phyloP scores from a whole-genome alignment of 495 filamentous ascomycete genomes.

The Penicillium chermesinum region DNA sequence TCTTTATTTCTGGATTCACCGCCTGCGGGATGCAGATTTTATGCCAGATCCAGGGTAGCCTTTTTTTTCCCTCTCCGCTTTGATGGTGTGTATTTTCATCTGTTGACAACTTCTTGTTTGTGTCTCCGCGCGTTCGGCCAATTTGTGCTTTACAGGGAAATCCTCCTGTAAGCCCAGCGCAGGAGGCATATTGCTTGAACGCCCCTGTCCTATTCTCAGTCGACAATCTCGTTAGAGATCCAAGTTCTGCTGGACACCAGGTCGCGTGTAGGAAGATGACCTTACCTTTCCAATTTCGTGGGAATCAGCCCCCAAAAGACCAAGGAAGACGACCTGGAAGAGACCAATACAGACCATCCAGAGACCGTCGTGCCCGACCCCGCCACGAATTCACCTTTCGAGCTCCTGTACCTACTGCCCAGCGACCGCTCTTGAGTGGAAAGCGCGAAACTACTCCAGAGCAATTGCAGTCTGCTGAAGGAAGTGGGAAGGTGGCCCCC shows the following conservation, averaged over 20 bases:
- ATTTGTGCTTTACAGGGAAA: too few species aligned
- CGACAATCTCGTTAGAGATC: too few species aligned
- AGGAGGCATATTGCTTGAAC: too few species aligned
- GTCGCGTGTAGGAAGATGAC: constrained; percentile 3
- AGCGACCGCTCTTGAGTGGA: constrained; percentile 40
- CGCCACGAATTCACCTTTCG: constrained; percentile 45
- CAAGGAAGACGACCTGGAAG: not conserved
- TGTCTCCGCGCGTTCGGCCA: too few species aligned
- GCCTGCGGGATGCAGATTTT: too few species aligned
- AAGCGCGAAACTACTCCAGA: constrained; percentile 38
- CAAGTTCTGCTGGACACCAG: not conserved
- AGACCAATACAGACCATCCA: not conserved
- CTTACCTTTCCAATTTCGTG: constrained; percentile 40
- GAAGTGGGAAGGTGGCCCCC: constrained; percentile 22
- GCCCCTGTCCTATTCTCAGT: too few species aligned
- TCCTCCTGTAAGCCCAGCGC: too few species aligned
- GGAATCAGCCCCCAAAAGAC: constrained; percentile 8
- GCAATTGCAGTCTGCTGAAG: constrained; percentile 24
- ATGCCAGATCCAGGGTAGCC: not conserved
- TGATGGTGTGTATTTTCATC: too few species aligned
- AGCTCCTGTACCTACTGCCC: constrained; percentile 32
- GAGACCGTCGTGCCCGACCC: constrained; percentile 23
- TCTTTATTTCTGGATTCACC: too few species aligned
- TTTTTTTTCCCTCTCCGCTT: not conserved
- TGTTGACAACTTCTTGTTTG: too few species aligned